phyloP scores from a whole-genome alignment of 2,329 filamentous ascomycete genomes.

The Paecilomyces variotii region DNA sequence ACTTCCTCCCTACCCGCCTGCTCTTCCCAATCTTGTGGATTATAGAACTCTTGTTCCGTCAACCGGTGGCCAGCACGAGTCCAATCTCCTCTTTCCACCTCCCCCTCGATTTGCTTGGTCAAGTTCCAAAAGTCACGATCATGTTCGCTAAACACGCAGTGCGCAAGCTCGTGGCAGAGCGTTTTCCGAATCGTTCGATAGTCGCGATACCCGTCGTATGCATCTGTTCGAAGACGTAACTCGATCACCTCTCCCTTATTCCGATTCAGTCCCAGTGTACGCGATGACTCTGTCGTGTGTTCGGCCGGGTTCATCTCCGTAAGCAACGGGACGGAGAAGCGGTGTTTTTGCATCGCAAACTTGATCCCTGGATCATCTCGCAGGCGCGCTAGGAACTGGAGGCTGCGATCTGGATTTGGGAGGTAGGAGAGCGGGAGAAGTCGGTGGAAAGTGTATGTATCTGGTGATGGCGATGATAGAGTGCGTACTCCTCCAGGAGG shows the following conservation, averaged over 20 bases:
- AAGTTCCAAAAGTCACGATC: conserved; percentile 85
- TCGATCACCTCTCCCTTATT: conserved; percentile 88
- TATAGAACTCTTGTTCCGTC: conserved; percentile 52
- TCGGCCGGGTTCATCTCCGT: conserved; percentile 92
- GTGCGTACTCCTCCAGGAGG: conserved; percentile 19
- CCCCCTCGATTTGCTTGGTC: conserved; percentile 76
- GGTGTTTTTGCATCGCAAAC: conserved; percentile 72
- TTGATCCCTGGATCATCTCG: conserved; percentile 79
- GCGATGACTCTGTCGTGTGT: conserved; percentile 73
- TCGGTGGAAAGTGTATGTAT: conserved; percentile 77
- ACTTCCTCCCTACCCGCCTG: conserved; percentile 45
- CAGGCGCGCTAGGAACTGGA: conserved; percentile 65
- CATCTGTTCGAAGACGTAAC: conserved; percentile 82
- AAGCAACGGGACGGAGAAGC: conserved; percentile 74
- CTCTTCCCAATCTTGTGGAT: conserved; percentile 47
- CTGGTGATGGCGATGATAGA: conserved; percentile 30
- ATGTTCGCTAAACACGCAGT: conserved; percentile 81
- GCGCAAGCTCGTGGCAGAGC: conserved; percentile 87
- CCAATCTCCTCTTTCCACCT: conserved; percentile 77
- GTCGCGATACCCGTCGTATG: conserved; percentile 86
- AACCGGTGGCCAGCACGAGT: conserved; percentile 59
- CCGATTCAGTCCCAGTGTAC: conserved; percentile 77
- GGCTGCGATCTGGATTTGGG: conserved; percentile 63
- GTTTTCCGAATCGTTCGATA: conserved; percentile 88
- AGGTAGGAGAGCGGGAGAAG: conserved; percentile 70